Base-by-base conservation (phyloP, 345 rosid genomes). In the Carallia pectinifolia region DNA sequence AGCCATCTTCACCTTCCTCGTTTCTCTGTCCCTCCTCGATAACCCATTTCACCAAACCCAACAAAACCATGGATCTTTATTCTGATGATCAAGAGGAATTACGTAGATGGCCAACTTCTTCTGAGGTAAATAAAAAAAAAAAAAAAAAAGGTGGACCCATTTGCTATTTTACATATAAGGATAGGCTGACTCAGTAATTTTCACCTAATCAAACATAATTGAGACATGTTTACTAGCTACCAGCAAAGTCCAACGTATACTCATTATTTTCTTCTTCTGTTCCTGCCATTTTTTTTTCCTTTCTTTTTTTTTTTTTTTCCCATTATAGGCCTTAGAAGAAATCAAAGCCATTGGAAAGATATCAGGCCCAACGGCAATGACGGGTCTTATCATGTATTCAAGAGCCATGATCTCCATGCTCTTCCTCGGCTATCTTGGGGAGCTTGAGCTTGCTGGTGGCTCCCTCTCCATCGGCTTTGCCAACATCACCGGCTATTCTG, bases 391-490 rank as follows among this genome's bases (percentile, higher is more conserved):
- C 70, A 79, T 92, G 56, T 95, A 90, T 79, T 86, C 97, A 50
- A 87, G 99, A 81, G 89, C 97, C 53, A 79, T 92, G 93, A 95
- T 95, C 86, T 95, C 99, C 72, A 95, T 92, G 99, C 86, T 95
- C 48, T 95, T 95, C 71, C 93, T 95, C 0, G 99, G 98, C n/a
- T 83, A 89, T 80, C 97, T 95, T 15, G 99, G 99, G 1, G 92
- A 95, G 79, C 90, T 92, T 36, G 93, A 90, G 82, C 90, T 95
- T 7, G 99, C 99, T 3, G 98, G 92, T 7, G 99, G 99, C 54
- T 92, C 99, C 44, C 96, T 95, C 47, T 81, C 99, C 74, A 90
- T 90, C 47, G 97, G 97, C 53, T 90, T 95, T 52, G 99, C 99
- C 6, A 95, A 95, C 82, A 95, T 94, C 71, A 91, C 98, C 1